phyloP scores from a whole-genome alignment of 163 green algal genomes.

The Chlamydomonas reinhardtii region DNA sequence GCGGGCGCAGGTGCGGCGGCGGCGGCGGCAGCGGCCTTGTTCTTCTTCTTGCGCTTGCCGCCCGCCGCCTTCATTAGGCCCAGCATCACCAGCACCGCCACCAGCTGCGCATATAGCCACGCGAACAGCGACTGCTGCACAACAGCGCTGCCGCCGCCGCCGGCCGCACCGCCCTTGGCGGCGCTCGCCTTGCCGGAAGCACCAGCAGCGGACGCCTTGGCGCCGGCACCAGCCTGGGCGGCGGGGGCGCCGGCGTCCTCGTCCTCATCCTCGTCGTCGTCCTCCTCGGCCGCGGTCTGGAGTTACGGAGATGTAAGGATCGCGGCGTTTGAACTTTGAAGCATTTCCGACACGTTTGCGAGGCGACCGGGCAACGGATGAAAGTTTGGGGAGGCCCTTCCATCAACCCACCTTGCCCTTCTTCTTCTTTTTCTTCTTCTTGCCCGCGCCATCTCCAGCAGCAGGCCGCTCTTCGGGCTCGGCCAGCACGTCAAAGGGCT shows the following conservation, averaged over 20 bases:
- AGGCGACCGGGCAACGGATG: too few relatives aligned
- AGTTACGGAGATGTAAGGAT: background rate
- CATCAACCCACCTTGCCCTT: conserved; percentile 28
- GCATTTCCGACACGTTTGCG: too few relatives aligned
- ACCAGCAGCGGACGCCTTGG: background rate
- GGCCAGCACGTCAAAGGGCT: conserved; percentile 24
- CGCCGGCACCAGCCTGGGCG: too few relatives aligned
- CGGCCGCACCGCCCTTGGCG: background rate
- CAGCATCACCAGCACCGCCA: conserved; percentile 12
- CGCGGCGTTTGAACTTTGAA: too few relatives aligned
- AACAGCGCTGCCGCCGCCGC: background rate
- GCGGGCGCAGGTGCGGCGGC: background rate
- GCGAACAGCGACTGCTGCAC: conserved; percentile 29
- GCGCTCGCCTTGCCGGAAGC: background rate
- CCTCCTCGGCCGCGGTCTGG: background rate
- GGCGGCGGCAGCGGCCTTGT: background rate
- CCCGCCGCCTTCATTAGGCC: conserved; percentile 24
- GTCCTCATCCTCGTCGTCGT: conserved; percentile 10
- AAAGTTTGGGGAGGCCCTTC: too few relatives aligned
- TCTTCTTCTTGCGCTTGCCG: conserved; percentile 11
- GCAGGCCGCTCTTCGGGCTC: conserved; percentile 13
- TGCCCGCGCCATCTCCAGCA: background rate
- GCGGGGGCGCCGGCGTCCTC: background rate
- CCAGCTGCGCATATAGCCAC: conserved; percentile 16
- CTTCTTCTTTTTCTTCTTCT: conserved; percentile 38